These are phyloP conservation scores for Acer negundo DNA, from an alignment of 345 rosid species.

Conservation along the genomic window DNA sequence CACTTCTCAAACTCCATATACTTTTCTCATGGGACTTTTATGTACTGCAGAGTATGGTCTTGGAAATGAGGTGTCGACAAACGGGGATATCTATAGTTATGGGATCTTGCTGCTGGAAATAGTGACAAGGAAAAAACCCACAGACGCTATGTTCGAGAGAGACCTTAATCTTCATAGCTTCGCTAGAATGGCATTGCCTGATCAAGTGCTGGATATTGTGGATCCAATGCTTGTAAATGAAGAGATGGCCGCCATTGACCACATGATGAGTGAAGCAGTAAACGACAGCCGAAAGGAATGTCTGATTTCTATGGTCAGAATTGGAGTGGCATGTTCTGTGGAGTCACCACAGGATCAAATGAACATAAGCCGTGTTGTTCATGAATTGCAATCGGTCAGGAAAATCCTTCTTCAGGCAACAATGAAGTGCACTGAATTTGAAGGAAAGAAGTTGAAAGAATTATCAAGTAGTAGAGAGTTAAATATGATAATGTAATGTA, in stretches of 20 bases:
- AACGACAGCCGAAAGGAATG: neutral
- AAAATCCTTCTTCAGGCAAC: neutral
- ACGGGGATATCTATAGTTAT: neutral
- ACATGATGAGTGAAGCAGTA: no score
- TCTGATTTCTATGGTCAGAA: neutral
- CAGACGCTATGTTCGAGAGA: neutral
- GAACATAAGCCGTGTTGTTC: neutral
- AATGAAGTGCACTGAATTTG: no score
- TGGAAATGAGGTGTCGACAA: neutral
- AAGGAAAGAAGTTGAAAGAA: neutral
- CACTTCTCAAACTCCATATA: neutral
- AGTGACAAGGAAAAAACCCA: neutral
- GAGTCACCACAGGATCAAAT: slow-evolving; percentile 9
- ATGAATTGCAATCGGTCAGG: neutral
- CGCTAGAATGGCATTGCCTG: neutral
- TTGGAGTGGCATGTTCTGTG: slow-evolving; percentile 13
- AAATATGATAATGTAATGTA: neutral
- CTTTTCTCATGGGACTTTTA: neutral
- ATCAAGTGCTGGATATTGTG: neutral
- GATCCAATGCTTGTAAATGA: neutral
- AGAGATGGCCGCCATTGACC: neutral
- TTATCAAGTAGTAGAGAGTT: neutral
- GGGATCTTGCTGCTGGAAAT: neutral
- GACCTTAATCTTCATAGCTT: neutral
- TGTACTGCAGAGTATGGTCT: slow-evolving; percentile 23